phyloP scores from a whole-genome alignment of 495 filamentous ascomycete genomes.

The Penicillium salamii region DNA sequence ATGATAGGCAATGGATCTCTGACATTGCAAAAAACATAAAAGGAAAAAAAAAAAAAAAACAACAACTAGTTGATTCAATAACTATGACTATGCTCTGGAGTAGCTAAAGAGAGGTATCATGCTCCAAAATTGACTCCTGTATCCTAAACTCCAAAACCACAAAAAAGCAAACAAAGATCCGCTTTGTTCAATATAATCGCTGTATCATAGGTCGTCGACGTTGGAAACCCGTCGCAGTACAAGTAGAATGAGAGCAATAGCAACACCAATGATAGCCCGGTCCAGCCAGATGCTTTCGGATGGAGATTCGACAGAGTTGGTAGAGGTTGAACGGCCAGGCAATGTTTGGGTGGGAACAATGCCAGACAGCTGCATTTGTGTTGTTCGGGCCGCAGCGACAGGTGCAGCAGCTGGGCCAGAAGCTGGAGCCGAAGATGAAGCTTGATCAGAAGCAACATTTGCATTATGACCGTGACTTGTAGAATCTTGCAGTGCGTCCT shows the following conservation, averaged over 20 bases:
- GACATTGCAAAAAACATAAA: too few relatives aligned
- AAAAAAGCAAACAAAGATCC: neutral
- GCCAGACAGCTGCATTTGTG: neutral
- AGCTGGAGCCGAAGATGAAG: neutral
- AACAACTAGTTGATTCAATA: neutral
- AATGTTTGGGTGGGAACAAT: conserved; percentile 1
- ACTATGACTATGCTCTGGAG: too few relatives aligned
- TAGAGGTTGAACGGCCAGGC: neutral
- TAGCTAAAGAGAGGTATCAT: conserved; percentile 9
- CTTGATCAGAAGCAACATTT: neutral
- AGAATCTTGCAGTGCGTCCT: too few relatives aligned
- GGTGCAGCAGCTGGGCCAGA: neutral
- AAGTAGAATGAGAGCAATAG: conserved; percentile 47
- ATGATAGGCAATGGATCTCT: too few relatives aligned
- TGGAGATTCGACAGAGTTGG: conserved; percentile 3
- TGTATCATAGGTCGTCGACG: conserved; percentile 29
- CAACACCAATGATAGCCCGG: conserved; percentile 52
- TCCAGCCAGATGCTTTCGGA: conserved; percentile 51
- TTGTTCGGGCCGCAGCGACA: neutral
- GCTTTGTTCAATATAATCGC: neutral
- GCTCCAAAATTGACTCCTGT: neutral
- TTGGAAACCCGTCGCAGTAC: conserved; percentile 37
- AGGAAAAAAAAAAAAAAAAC: neutral
- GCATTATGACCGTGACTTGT: neutral
- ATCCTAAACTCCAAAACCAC: neutral